Evolutionary conservation across 2,329 filamentous ascomycete genomes (phyloP), one percentile per base, ranked within the genome.

Genomic region (Thielaviopsis populi): DNA sequence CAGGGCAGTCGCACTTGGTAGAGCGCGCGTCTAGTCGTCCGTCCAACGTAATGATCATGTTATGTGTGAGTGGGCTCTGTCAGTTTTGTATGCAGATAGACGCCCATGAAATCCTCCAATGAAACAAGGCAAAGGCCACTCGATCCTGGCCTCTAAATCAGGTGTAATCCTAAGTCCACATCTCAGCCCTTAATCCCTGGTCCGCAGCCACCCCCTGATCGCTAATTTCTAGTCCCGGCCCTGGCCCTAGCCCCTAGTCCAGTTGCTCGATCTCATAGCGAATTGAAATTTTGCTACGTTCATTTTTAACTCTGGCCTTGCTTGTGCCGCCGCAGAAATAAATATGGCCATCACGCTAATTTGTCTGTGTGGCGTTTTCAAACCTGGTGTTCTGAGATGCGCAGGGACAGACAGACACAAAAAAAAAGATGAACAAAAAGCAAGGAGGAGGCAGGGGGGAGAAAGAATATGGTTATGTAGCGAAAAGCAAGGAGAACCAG

Each of bases 291-390:
- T 46, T 30, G 27, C 24, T 33, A 27, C 37, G 30, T 17, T 30
- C 53, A 56, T 56, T 56, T 56, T 56, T 56, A 56, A 56, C 53
- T 56, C 30, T 33, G 7, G 53, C 53, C 30, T 19, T 17, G n/a
- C 3, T 46, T 37, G 27, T 56, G 27, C 24, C 30, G 53, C 17
- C 27, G 27, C 13, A 56, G 53, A 56, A 54, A 56, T 56, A 56
- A 15, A 8, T 19, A 56, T 37, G 53, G 53, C 10, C 53, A 56
- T 56, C 5, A 22, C 53, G n/a, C 53, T 56, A 56, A 56, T n/a
- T 19, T 56, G 53, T 56, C 53, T 56, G 53, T 56, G 53, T 56
- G 53, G 53, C 53, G 53, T 37, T 56, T n/a, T 56, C 53, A 56
- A 56, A 56, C 15, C 27, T 37, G 24, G 30, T 33, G 24, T 54